Evolutionary conservation across 1,139 yeast genomes (phyloP).

Genomic region (Lodderomyces jiufengensis): DNA sequence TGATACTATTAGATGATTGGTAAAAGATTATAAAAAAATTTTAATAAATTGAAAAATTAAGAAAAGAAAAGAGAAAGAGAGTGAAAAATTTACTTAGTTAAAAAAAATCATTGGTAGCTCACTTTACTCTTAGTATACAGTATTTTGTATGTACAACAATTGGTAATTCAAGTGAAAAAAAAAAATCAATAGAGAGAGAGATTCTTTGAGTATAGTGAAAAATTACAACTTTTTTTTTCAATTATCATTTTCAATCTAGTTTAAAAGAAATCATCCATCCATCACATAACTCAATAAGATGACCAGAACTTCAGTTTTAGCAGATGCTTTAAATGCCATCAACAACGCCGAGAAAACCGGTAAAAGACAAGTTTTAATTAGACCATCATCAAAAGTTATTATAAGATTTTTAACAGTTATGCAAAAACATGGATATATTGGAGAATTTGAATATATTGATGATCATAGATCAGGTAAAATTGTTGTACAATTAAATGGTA

Average conservation of each 20-base stretch:
- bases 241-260: not conserved
- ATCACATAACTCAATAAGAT: constrained; percentile 46
- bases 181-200: not conserved
- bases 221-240: constrained; percentile 1
- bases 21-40: constrained; percentile 6
- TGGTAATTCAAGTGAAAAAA: not conserved
- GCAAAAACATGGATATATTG: constrained; percentile 99
- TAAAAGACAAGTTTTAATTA: constrained; percentile 96
- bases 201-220: constrained; percentile 1
- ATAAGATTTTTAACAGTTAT: constrained; percentile 94
- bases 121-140: too few relatives aligned
- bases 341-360: constrained; percentile 99
- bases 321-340: constrained; percentile 97
- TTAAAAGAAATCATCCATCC: constrained; percentile 2
- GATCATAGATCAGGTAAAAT: constrained; percentile 99
- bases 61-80: constrained; percentile 2
- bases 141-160: too few relatives aligned
- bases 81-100: not conserved
- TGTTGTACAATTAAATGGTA: constrained; percentile 94
- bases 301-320: constrained; percentile 99
- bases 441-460: constrained; percentile 97
- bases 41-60: constrained; percentile 6
- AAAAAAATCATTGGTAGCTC: not conserved
- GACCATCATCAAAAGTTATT: constrained; percentile 99
- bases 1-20: constrained; percentile 11